Evolutionary conservation across 2,329 filamentous ascomycete species (phyloP).

Genomic region (Fusarium clavum): DNA sequence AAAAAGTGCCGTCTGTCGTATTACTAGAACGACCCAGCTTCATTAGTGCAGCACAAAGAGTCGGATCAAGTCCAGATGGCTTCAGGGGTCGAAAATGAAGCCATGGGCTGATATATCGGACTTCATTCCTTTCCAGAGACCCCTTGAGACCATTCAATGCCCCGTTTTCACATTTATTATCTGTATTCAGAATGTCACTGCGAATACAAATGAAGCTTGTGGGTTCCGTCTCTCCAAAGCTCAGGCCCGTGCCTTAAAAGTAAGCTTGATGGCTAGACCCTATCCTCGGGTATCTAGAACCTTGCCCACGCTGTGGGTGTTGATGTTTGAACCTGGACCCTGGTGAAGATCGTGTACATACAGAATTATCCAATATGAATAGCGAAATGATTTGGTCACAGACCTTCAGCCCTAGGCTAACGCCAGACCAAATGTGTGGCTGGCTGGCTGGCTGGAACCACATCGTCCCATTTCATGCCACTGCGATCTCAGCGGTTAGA

Average conservation of each 20-base stretch:
- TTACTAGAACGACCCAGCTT: background rate
- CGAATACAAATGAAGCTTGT: background rate
- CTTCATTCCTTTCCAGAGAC: background rate
- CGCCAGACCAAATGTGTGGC: constrained; percentile 29
- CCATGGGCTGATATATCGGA: background rate
- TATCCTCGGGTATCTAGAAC: background rate
- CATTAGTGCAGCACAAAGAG: background rate
- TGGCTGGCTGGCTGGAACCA: constrained; percentile 8
- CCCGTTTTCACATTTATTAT: background rate
- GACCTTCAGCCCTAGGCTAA: constrained; percentile 15
- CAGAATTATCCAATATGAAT: background rate
- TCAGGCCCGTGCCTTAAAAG: constrained; percentile 2
- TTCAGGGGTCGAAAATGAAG: background rate
- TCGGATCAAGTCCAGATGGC: background rate
- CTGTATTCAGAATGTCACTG: background rate
- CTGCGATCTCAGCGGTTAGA: background rate
- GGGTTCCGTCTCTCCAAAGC: background rate
- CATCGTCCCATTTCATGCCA: constrained; percentile 15
- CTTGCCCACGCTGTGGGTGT: background rate
- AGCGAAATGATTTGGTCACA: constrained; percentile 1
- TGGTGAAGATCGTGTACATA: constrained; percentile 10
- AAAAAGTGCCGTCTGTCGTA: background rate
- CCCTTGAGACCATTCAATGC: background rate
- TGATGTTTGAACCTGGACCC: constrained; percentile 2
- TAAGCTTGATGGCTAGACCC: background rate